phyloP scores from a whole-genome alignment of 2,329 filamentous ascomycete species.

The Ophiostoma tasmaniense region DNA sequence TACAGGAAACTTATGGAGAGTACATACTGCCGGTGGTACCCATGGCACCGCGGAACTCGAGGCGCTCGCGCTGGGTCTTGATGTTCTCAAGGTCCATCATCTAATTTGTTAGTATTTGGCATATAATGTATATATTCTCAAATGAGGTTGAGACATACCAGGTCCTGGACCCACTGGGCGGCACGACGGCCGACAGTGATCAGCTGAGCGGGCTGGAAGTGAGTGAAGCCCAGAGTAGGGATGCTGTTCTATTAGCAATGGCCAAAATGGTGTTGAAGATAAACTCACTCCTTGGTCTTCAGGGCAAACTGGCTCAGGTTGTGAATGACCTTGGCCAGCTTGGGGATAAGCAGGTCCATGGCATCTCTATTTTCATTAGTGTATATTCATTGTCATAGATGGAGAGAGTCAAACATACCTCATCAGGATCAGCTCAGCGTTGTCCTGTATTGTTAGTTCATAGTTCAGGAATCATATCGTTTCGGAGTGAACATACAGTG shows the following conservation, averaged over 20 bases:
- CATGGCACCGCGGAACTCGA: conserved; percentile 67
- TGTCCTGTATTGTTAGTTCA: conserved; percentile 39
- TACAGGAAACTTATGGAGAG: background rate
- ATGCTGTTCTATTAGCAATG: conserved; percentile 26
- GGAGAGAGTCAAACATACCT: conserved; percentile 19
- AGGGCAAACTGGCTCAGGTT: conserved; percentile 66
- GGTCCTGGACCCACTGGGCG: conserved; percentile 64
- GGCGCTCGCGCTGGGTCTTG: conserved; percentile 56
- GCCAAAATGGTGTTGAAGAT: background rate
- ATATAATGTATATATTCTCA: background rate
- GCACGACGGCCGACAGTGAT: conserved; percentile 60
- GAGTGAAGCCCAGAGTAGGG: conserved; percentile 40
- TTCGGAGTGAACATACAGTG: conserved; percentile 1
- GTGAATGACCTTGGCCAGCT: conserved; percentile 68
- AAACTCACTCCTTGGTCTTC: conserved; percentile 30
- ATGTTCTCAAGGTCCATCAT: conserved; percentile 62
- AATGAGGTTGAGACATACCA: conserved; percentile 36
- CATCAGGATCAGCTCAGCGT: conserved; percentile 70
- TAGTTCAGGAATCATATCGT: background rate
- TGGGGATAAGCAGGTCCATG: conserved; percentile 66
- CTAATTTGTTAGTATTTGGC: background rate
- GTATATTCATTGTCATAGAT: background rate
- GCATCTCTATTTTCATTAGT: conserved; percentile 42
- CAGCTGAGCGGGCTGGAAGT: conserved; percentile 54
- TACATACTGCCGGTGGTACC: conserved; percentile 17